phyloP scores from a whole-genome alignment of 2,329 filamentous ascomycete species.

The Fusarium domesticum region DNA sequence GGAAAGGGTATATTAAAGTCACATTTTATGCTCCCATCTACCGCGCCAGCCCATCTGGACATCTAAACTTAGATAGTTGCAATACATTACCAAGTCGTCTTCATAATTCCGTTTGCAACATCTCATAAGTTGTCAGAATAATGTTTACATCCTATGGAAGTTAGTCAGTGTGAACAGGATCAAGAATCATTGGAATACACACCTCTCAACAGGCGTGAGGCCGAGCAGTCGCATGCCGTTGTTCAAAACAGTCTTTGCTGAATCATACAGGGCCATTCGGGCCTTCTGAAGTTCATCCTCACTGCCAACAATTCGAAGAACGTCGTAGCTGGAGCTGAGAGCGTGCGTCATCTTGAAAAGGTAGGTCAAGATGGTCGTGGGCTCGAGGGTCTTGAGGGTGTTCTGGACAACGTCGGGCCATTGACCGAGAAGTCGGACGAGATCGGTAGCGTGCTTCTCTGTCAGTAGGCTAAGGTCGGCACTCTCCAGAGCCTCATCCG shows the following conservation, averaged over 20 bases:
- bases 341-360: slow-evolving; percentile 85
- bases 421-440: slow-evolving; percentile 73
- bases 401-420: slow-evolving; percentile 85
- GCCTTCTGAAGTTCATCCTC: slow-evolving; percentile 65
- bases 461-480: slow-evolving; percentile 67
- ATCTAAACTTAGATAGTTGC: slow-evolving; percentile 3
- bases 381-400: slow-evolving; percentile 80
- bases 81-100: slow-evolving; percentile 2
- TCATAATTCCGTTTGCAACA: slow-evolving; percentile 4
- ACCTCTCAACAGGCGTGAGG: slow-evolving; percentile 68
- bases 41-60: slow-evolving; percentile 11
- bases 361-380: slow-evolving; percentile 54
- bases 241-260: slow-evolving; percentile 69
- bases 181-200: slow-evolving; percentile 6
- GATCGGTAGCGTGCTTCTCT: slow-evolving; percentile 69
- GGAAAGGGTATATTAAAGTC: slow-evolving; percentile 29
- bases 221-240: slow-evolving; percentile 84
- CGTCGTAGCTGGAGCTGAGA: slow-evolving; percentile 77
- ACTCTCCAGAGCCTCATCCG: slow-evolving; percentile 54
- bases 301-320: slow-evolving; percentile 76
- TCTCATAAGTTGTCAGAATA: slow-evolving; percentile 1
- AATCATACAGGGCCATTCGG: slow-evolving; percentile 74
- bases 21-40: slow-evolving; percentile 29
- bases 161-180: slow-evolving; percentile 5
- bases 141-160: slow-evolving; percentile 25